Base-by-base conservation (phyloP, 305 asterid genomes). In the Coffea humblotiana region DNA sequence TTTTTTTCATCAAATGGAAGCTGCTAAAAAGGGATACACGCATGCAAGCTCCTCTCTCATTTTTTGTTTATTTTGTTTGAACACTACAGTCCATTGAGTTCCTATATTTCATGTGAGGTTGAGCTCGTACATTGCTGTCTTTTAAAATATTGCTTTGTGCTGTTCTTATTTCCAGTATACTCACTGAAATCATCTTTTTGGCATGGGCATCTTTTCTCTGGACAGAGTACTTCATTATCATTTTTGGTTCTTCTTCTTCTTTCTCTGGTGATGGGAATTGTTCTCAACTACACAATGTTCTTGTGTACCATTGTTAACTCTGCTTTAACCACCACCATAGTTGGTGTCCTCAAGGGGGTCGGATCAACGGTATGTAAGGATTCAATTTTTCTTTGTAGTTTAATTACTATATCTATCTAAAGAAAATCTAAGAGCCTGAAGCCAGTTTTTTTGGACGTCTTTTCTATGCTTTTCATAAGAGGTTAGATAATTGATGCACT, bases 291-390 rank as follows among this genome's bases (percentile, higher is more conserved):
- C 90, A 95, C 98, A 27, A 95, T 95, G 99, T 95, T 95, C 88
- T 86, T 92, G 87, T 95, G 99, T 68, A 95, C 99, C 64, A 90
- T 95, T 8, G 97, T 95, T 80, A 95, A 95, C 89, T 95, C 99
- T 8, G 99, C 99, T 71, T 88, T 95, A 82, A 95, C 99, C 15
- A 95, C 99, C 6, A 95, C 99, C 72, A 95, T 95, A 56, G 99
- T 95, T 51, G 99, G 99, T 18, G 99, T 95, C 78, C 97, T 95
- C 88, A 95, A 95, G 82, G 99, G 99, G 72, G 99, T 93, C 10
- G 97, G 96, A 72, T 93, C 99, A 79, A 95, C 97, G 67, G 99
- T 95, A 90, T 1, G 93, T 85, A 1, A 51, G 77, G 61, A 64
- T 77, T 51, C 56, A 37, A 49, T 23, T 14, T 45, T 48, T 48